phyloP scores from a whole-genome alignment of 306 rosid genomes.

The Ceratonia siliqua region DNA sequence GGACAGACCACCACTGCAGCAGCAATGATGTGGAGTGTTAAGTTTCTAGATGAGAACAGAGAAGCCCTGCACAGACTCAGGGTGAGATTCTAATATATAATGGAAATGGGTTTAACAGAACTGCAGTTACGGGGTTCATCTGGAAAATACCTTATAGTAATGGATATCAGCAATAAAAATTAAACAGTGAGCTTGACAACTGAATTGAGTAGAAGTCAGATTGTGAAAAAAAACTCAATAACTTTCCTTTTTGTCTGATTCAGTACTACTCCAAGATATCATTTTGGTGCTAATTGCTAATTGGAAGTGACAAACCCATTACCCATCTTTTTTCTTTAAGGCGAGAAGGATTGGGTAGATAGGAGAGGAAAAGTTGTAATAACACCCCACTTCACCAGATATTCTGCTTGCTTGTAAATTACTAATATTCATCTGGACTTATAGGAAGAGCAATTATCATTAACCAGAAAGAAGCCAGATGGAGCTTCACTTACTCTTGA shows the following conservation, averaged over 20 bases:
- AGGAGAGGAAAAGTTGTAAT: not conserved
- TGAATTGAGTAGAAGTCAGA: not conserved
- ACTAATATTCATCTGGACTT: conserved; percentile 16
- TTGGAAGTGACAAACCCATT: not conserved
- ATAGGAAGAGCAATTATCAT: conserved; percentile 68
- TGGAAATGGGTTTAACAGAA: not conserved
- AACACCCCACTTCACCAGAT: not conserved
- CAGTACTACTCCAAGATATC: not conserved
- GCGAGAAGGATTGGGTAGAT: not conserved
- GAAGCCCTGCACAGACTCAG: conserved; percentile 59
- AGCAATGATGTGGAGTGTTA: conserved; percentile 82
- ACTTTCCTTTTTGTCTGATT: not conserved
- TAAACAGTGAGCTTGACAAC: not conserved
- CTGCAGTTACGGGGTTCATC: too few species aligned
- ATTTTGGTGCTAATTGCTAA: conserved; percentile 2
- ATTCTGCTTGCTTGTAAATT: not conserved
- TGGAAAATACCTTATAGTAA: too few species aligned
- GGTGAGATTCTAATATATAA: conserved; percentile 41
- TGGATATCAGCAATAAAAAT: too few species aligned
- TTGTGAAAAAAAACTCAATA: too few species aligned
- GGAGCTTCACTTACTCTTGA: conserved; percentile 55
- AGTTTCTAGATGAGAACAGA: conserved; percentile 63
- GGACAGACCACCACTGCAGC: conserved; percentile 80
- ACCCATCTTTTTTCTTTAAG: not conserved
- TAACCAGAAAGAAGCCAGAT: conserved; percentile 51